Evolutionary conservation across 2,329 filamentous ascomycete species (phyloP), one percentile per base, ranked within the genome.

Genomic region (Tolypocladium tundrense): DNA sequence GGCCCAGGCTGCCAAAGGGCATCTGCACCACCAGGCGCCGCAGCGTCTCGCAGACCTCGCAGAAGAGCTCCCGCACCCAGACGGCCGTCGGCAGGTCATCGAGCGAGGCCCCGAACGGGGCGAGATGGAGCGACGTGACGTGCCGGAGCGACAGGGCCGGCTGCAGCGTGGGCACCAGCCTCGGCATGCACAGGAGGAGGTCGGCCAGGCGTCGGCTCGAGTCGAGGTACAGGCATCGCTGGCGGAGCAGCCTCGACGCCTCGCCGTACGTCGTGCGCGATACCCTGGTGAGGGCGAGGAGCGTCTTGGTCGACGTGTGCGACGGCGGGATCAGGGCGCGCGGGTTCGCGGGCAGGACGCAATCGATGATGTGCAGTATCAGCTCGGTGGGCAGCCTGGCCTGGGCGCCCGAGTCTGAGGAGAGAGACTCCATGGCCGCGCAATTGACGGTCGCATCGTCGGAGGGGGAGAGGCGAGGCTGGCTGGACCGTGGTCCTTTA

Each of bases 11-110:
- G 27, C 73, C 68, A 52, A 80, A 73, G 8, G 78, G 77, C 61
- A 81, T 78, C 58, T 78, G 70, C 48, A 81, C 71, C 53, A 80
- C 70, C 8, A 82, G 70, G 24, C 75, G 74, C 50, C 66, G 70
- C 51, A 82, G 70, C 8, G 73, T 72, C 24, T 65, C 62, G 54
- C 69, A 69, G 37, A 77, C 67, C 58, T 73, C 69, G 58, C 66
- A 70, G 54, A 82, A 70, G 1, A 82, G 68, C 50, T 76, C 72
- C 7, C 71, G 70, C 42, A 76, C 70, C 70, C 70, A 73, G 24
- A 62, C 63, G 0, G 76, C 75, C 24, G 71, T 73, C 6, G 71
- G 70, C 57, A 70, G 68, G 58, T 79, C 69, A 56, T 77, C 72
- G 19, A 77, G 63, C 19, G 66, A 66, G 6, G 56, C 40, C 6